Evolutionary conservation across 306 rosid species (phyloP), one percentile per base, ranked within the genome.

Genomic region (Quercus glauca): DNA sequence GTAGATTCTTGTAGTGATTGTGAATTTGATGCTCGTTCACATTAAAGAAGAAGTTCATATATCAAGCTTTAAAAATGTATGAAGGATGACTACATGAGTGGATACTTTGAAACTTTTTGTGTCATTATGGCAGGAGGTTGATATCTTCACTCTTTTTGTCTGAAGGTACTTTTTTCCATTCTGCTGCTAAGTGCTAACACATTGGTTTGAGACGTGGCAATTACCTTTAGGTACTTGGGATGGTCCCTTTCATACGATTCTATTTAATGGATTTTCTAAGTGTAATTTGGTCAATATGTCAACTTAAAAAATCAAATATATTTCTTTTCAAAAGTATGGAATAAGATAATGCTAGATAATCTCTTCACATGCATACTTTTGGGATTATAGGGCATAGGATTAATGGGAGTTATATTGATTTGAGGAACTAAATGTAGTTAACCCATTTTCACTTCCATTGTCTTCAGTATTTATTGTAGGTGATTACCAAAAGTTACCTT

Each of bases 171-270:
- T 61, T 15, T 69, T 82, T 52, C 45, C 29, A 61, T 65, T 81
- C 69, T 75, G 72, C 26, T 41, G 3, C 45, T 41, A 41, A 41
- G 12, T 64, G n/a, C 51, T 33, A 65, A 37, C n/a, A 7, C 69
- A 2, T 67, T 43, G 79, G 57, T 56, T 75, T 20, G 15, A 13
- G 70, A 21, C 53, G 76, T 70, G 43, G 19, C 68, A 58, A 65
- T 70, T 55, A 77, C 64, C 71, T 81, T 55, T 56, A 45, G 64
- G 69, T 71, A 77, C 51, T 31, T 67, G 52, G 72, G 45, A 1
- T 18, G 33, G 52, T 33, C 9, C 41, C 28, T 69, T 69, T 33
- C 15, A 9, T 9, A 67, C 0, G 11, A 67, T 37, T 5, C 55
- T 20, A 4, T 35, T 69, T 69, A 35, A 25, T 41, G 17, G 4